phyloP scores from a whole-genome alignment of 176 grass and related monocot genomes.

The Oryza australiensis region DNA sequence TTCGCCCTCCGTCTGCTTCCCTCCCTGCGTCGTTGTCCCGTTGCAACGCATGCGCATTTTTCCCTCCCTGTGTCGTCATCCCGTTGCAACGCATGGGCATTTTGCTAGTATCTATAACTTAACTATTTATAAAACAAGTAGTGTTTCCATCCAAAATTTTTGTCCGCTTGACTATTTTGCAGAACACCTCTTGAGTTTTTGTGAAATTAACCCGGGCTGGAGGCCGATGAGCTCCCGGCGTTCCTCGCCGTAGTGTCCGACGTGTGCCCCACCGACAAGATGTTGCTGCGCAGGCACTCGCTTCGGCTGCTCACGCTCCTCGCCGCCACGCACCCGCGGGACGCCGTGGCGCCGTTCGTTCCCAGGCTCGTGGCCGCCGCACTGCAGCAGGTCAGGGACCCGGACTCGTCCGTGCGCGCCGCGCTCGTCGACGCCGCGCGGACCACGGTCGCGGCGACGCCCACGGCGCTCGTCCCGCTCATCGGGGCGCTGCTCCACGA shows the following conservation, averaged over 20 bases:
- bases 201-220: no score
- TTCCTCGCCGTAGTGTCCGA: slow-evolving; percentile 86
- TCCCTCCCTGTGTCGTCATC: no score
- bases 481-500: slow-evolving; percentile 76
- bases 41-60: no score
- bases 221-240: slow-evolving; percentile 49
- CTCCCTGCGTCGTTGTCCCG: no score
- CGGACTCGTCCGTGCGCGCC: slow-evolving; percentile 89
- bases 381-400: slow-evolving; percentile 77
- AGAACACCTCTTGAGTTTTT: no score
- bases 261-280: slow-evolving; percentile 67
- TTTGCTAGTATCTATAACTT: no score
- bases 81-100: no score
- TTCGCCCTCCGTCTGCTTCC: no score
- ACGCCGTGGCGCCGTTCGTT: slow-evolving; percentile 67
- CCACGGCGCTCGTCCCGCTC: slow-evolving; percentile 46
- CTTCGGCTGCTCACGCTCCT: slow-evolving; percentile 80
- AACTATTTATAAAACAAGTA: no score
- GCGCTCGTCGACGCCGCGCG: slow-evolving; percentile 82
- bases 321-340: slow-evolving; percentile 47
- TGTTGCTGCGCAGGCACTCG: slow-evolving; percentile 79
- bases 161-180: no score
- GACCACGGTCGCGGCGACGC: slow-evolving; percentile 40
- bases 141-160: no score
- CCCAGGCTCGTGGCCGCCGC: slow-evolving; percentile 69